Conservation (phyloP, 2,329 filamentous ascomycete species). For the Colletotrichum sidae region DNA sequence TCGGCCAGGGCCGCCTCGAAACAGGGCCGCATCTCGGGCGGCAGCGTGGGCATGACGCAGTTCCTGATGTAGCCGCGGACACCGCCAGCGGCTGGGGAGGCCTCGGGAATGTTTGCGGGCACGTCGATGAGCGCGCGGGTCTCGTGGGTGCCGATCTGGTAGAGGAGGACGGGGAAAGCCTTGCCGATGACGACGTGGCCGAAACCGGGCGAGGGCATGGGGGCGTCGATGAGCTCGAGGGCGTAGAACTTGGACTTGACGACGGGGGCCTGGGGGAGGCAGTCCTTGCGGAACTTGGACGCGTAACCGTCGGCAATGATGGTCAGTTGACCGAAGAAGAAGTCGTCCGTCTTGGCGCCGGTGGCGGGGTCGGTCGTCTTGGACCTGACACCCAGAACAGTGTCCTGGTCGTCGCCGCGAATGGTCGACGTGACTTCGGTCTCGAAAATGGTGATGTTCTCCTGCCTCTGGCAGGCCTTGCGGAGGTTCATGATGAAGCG, state of each 20-base stretch:
- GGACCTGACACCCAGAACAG: constrained; percentile 86
- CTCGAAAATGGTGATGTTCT: constrained; percentile 92
- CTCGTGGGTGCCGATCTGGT: constrained; percentile 96
- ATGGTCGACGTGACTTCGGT: constrained; percentile 85
- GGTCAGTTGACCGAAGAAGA: constrained; percentile 89
- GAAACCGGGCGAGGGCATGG: constrained; percentile 78
- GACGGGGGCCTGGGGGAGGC: constrained; percentile 74
- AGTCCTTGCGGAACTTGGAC: constrained; percentile 88
- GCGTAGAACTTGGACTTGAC: constrained; percentile 92
- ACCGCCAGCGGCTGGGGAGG: constrained; percentile 79
- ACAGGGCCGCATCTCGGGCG: constrained; percentile 75
- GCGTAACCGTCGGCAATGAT: constrained; percentile 93
- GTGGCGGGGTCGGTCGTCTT: constrained; percentile 70
- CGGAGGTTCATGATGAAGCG: constrained; percentile 89
- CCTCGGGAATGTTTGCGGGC: constrained; percentile 80
- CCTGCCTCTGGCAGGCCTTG: constrained; percentile 76
- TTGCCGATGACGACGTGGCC: constrained; percentile 91
- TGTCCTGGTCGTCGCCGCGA: constrained; percentile 72
- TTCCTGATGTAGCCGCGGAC: constrained; percentile 87
- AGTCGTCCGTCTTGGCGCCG: constrained; percentile 71
- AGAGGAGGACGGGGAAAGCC: constrained; percentile 83
- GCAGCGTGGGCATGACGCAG: constrained; percentile 82
- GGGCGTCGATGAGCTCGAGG: constrained; percentile 89
- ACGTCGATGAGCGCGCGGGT: constrained; percentile 92
- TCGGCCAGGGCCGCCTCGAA: constrained; percentile 82